Base-by-base conservation (phyloP, 1,139 yeast species). In the Magnusiomyces suaveolens region DNA sequence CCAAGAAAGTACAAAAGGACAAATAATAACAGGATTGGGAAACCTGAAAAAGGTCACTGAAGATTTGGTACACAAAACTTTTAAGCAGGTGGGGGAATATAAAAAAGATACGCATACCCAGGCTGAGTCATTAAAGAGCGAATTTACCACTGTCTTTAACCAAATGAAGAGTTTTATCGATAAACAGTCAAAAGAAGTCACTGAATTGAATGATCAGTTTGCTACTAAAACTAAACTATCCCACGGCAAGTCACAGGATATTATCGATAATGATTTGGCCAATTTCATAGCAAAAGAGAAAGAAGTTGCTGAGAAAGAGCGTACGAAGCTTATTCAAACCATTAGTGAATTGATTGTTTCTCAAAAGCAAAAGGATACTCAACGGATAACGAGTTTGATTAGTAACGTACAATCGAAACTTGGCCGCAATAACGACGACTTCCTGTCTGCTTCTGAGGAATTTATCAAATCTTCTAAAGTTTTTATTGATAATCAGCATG, bases 1-100 rank as follows among this genome's bases (percentile, higher is more conserved):
- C 43, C 56, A 63, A 12, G 61, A 59, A 23, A 60, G 59, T 20
- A 60, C 63, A 39, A 59, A 60, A 52, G 54, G 43, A 6, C 58
- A 33, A 56, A 63, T 25, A 57, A 62, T n/a, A 57, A 56, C 25
- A 57, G 65, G 20, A 44, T 60, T 48, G 51, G 53, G 33, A 54
- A 58, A 26, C 46, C 59, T 43, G 48, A 60, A 60, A 29, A 54
- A 53, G 43, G 60, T 59, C 23, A 55, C 63, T 4, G 58, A 55
- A 25, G 61, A 59, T 44, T 53, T 63, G 10, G 57, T 46, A 1
- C 36, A 33, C 6, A 36, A 43, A 16, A 41, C 51, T 4, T 43
- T 38, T 23, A 39, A 33, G 16, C 49, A 53, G 36, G 36, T 53
- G 3, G 50, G 23, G n/a, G 24, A 46, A 24, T 51, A 44, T 48